These are phyloP conservation scores for Yueomyces sp. DNA, from an alignment of 805 yeast genomes.

Conservation along the genomic window DNA sequence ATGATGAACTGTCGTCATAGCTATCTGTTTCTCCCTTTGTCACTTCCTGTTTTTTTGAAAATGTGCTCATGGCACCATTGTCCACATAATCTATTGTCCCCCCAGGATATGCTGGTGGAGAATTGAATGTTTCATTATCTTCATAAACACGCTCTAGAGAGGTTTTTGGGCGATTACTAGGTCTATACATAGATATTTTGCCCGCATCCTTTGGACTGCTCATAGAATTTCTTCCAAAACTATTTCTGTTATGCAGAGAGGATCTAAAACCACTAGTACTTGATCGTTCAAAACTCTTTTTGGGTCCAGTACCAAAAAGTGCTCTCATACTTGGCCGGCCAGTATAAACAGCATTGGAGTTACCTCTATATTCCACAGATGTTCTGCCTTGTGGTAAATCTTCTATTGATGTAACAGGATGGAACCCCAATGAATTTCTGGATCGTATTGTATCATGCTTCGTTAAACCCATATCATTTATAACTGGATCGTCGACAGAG, in stretches of 20 bases:
- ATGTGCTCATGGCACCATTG: background rate
- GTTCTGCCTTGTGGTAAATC: slow-evolving; percentile 9
- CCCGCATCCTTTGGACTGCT: background rate
- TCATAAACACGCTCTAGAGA: background rate
- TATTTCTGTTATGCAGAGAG: background rate
- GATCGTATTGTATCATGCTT: background rate
- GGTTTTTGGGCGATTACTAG: background rate
- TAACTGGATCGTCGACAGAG: slow-evolving; percentile 11
- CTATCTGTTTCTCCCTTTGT: background rate
- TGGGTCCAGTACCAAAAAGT: slow-evolving; percentile 6
- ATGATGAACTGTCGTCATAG: background rate
- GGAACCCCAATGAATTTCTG: background rate
- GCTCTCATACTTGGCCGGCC: slow-evolving; percentile 52
- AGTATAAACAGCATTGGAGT: slow-evolving; percentile 27
- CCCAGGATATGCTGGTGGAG: background rate
- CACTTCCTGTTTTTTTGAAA: background rate
- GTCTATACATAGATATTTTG: too few relatives aligned
- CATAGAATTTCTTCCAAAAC: background rate
- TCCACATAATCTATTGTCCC: background rate
- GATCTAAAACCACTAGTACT: background rate
- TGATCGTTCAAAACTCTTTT: slow-evolving; percentile 10
- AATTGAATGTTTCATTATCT: background rate
- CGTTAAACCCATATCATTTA: slow-evolving; percentile 4
- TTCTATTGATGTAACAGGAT: background rate
- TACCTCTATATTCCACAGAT: slow-evolving; percentile 30